phyloP scores from a whole-genome alignment of 345 rosid species.

The Capsella bursapastoris region DNA sequence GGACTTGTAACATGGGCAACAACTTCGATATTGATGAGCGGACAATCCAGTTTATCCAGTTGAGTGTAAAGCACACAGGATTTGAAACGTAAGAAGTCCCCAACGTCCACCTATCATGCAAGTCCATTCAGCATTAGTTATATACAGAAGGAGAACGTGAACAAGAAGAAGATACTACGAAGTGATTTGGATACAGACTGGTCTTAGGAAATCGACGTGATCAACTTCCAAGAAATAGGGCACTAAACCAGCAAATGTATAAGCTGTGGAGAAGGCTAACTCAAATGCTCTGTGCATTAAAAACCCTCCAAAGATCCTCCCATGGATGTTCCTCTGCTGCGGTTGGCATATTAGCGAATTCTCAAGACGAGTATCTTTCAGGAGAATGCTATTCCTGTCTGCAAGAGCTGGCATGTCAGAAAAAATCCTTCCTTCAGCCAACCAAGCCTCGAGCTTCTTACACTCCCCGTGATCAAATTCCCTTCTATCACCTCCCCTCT shows the following conservation, averaged over 20 bases:
- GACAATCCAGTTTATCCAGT: conserved; percentile 65
- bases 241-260: conserved; percentile 79
- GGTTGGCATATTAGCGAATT: conserved; percentile 82
- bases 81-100: conserved; percentile 78
- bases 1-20: conserved; percentile 97
- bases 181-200: conserved; percentile 56
- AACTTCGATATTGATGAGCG: conserved; percentile 82
- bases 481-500: conserved; percentile 57
- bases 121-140: conserved; percentile 4
- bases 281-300: conserved; percentile 87
- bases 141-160: conserved; percentile 1
- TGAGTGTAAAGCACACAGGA: conserved; percentile 83
- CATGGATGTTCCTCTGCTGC: conserved; percentile 86
- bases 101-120: conserved; percentile 74
- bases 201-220: conserved; percentile 85
- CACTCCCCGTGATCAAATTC: conserved; percentile 52
- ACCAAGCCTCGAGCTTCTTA: conserved; percentile 55
- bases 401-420: conserved; percentile 88
- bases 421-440: conserved; percentile 80
- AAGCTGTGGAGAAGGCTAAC: conserved; percentile 85
- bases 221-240: conserved; percentile 87
- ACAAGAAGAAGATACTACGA: conserved; percentile 12
- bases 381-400: conserved; percentile 82
- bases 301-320: conserved; percentile 81
- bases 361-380: conserved; percentile 69